These are phyloP conservation scores for Fusarium napiforme DNA, from an alignment of 2,329 filamentous ascomycete species.

Conservation along the genomic window DNA sequence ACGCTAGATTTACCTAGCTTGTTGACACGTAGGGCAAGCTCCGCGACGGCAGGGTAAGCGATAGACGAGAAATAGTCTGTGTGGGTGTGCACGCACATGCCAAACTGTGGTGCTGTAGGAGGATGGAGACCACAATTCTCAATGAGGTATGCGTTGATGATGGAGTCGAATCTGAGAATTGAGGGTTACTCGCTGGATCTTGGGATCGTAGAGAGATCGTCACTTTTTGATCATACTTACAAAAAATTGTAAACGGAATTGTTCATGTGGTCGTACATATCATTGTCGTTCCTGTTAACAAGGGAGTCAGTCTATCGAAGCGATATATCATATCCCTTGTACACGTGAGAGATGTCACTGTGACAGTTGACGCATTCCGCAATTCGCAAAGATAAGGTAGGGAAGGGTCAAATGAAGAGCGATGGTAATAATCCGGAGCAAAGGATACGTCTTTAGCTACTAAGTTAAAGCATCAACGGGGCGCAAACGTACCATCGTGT, in stretches of 20 bases:
- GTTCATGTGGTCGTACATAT: slow-evolving; percentile 96
- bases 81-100: slow-evolving; percentile 85
- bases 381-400: neutral
- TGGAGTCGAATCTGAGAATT: slow-evolving; percentile 78
- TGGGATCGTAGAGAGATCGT: neutral
- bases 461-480: neutral
- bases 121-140: slow-evolving; percentile 79
- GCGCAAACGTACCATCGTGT: slow-evolving; percentile 77
- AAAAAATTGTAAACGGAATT: slow-evolving; percentile 88
- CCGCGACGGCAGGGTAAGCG: slow-evolving; percentile 82
- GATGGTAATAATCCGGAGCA: neutral
- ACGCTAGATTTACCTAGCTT: slow-evolving; percentile 89
- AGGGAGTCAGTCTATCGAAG: slow-evolving; percentile 27
- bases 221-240: slow-evolving; percentile 51
- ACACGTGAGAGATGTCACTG: slow-evolving; percentile 6
- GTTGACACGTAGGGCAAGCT: slow-evolving; percentile 83
- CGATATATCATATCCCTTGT: slow-evolving; percentile 9
- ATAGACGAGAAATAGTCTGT: slow-evolving; percentile 87
- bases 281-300: slow-evolving; percentile 80
- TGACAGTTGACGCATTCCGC: slow-evolving; percentile 11
- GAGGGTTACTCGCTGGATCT: neutral
- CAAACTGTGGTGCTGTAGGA: slow-evolving; percentile 76
- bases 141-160: slow-evolving; percentile 90
- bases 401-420: neutral
- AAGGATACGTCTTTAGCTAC: neutral